A percentile compares a stretch with the other conserved stretches of the same genome.
Conservation (phyloP, 106 monocot species). For the Dendrobium catenatum region DNA sequence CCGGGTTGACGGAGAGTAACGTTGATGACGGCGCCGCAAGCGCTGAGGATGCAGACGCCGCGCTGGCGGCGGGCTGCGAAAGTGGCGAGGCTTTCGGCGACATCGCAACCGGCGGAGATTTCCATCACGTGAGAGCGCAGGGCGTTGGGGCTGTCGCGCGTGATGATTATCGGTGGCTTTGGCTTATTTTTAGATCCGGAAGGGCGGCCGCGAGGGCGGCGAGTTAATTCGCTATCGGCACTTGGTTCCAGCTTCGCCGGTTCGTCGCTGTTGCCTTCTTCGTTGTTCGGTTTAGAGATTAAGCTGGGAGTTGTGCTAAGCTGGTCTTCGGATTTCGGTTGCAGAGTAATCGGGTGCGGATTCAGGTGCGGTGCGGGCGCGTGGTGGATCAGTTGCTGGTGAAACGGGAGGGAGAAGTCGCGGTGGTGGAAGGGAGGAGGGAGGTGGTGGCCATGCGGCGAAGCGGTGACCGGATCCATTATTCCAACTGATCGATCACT, state of each 20-base stretch:
- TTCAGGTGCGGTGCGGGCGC: background rate
- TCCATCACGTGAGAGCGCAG: constrained; percentile 13
- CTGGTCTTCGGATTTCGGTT: background rate
- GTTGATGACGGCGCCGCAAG: constrained; percentile 12
- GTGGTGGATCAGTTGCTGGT: constrained; percentile 5
- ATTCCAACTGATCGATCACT: background rate
- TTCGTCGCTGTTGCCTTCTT: background rate
- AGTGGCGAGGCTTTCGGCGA: constrained; percentile 5
- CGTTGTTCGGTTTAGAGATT: background rate
- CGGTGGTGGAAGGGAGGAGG: background rate
- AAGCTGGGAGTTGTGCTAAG: background rate
- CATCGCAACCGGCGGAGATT: constrained; percentile 11
- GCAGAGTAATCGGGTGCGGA: background rate
- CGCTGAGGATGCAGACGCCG: constrained; percentile 18
- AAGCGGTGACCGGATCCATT: no score
- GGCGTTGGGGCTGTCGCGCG: background rate
- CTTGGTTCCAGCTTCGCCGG: background rate
- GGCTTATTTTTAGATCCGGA: background rate
- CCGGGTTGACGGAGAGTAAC: constrained; percentile 15
- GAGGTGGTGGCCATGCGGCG: no score
- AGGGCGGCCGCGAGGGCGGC: constrained; percentile 8
- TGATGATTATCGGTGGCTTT: background rate
- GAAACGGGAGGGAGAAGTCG: background rate
- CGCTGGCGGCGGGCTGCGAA: constrained; percentile 18
- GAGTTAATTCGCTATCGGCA: background rate